Evolutionary conservation across 2,329 filamentous ascomycete species (phyloP).

Genomic region (Monosporascus sp.): DNA sequence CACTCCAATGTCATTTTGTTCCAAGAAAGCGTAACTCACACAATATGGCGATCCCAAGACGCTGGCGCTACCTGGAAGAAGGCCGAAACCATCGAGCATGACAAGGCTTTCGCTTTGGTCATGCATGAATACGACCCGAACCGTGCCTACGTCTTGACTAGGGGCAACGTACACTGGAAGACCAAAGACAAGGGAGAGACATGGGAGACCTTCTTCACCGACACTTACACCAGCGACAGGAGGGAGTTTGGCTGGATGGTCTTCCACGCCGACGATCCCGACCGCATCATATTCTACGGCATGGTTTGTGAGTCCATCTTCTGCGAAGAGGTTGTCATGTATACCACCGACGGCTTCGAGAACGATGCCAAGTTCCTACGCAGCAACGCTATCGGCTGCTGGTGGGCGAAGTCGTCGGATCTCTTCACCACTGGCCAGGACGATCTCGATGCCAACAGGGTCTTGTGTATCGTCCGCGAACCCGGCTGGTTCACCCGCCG

Average conservation of each 20-base stretch:
- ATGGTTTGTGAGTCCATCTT: constrained; percentile 61
- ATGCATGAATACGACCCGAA: constrained; percentile 75
- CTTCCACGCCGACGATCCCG: constrained; percentile 79
- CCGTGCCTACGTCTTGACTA: constrained; percentile 75
- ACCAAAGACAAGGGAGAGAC: constrained; percentile 77
- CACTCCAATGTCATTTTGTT: constrained; percentile 79
- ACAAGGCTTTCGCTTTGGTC: constrained; percentile 56
- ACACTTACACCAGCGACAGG: constrained; percentile 50
- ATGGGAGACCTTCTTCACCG: constrained; percentile 70
- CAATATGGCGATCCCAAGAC: constrained; percentile 73
- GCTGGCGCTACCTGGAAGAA: constrained; percentile 73
- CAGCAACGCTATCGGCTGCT: constrained; percentile 67
- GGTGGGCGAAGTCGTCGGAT: constrained; percentile 77
- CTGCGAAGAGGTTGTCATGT: constrained; percentile 60
- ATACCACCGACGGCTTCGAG: constrained; percentile 83
- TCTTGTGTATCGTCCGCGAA: constrained; percentile 69
- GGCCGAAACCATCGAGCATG: constrained; percentile 59
- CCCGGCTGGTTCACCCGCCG: constrained; percentile 66
- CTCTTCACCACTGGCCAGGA: constrained; percentile 66
- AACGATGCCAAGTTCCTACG: constrained; percentile 59
- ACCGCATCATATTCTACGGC: constrained; percentile 81
- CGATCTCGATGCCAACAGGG: constrained; percentile 61
- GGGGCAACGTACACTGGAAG: constrained; percentile 67
- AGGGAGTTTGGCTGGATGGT: constrained; percentile 48
- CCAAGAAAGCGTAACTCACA: constrained; percentile 58